These are phyloP conservation scores for Draba incana DNA, from an alignment of 345 rosid species.

Conservation along the genomic window DNA sequence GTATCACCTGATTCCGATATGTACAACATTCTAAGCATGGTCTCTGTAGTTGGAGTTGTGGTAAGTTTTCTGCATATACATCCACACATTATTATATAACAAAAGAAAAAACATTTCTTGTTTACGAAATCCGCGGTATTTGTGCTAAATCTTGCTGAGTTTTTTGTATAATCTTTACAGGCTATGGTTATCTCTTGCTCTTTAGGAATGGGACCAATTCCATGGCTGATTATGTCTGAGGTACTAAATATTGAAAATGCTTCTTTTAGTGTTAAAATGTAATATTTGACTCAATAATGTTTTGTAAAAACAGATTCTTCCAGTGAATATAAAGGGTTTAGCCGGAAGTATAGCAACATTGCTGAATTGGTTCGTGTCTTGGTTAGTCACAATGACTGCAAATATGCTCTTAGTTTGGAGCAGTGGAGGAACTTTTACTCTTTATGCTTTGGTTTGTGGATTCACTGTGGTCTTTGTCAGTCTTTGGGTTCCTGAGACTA, in stretches of 20 bases:
- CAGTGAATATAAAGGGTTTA: constrained; percentile 83
- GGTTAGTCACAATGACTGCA: constrained; percentile 84
- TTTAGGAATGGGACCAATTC: constrained; percentile 93
- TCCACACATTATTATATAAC: no score
- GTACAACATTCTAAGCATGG: constrained; percentile 63
- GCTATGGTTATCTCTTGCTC: constrained; percentile 75
- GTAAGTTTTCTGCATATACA: constrained; percentile 45
- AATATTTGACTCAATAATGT: not conserved
- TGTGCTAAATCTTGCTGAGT: constrained; percentile 3
- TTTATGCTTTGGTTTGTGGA: constrained; percentile 67
- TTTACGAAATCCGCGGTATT: not conserved
- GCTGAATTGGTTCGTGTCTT: constrained; percentile 67
- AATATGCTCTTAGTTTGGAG: constrained; percentile 89
- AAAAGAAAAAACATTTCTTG: not conserved
- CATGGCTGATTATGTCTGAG: constrained; percentile 99
- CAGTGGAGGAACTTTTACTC: constrained; percentile 79
- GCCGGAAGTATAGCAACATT: constrained; percentile 97
- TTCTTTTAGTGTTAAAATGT: not conserved
- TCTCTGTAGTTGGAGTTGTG: constrained; percentile 90
- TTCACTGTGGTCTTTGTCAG: constrained; percentile 62
- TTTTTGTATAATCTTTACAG: constrained; percentile 42
- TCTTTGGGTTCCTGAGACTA: constrained; percentile 90
- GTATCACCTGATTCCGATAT: constrained; percentile 58
- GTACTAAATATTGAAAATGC: constrained; percentile 42
- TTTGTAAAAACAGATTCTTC: constrained; percentile 70